Evolutionary conservation across 768 basidiomycete species (phyloP), one percentile per base, ranked within the genome.

Genomic region (Podaxis sp.): DNA sequence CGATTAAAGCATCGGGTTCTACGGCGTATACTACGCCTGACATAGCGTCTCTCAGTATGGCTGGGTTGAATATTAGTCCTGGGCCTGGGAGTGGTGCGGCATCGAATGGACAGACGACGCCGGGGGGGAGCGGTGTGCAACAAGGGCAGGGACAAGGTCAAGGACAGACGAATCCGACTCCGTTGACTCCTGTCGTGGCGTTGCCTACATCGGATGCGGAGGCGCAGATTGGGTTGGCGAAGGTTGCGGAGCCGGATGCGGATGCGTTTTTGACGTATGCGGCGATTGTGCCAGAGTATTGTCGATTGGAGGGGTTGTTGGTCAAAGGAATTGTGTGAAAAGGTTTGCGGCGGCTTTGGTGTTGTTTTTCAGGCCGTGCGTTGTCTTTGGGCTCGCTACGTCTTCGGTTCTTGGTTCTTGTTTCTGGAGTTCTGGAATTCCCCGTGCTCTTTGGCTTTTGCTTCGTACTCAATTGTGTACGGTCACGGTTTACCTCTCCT

Each of bases 251-350:
- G 63, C 85, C 92, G 13, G 93, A 95, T 71, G 76, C 86, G 58
- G 93, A 95, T 73, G 87, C 92, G 60, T 93, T 93, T 74, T 84
- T 92, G 85, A 84, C 88, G 0, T 95, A 95, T 71, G 91, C 92
- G 19, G 85, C 90, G 39, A 89, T 93, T 71, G 88, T 94, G 17
- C 89, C 91, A 28, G 93, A 95, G 75, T 94, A 87, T 72, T 86
- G 84, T 76, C 79, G 93, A 46, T 74, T 95, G 66, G 93, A 95
- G 75, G 82, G 85, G 11, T 88, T 94, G 84, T 74, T 93, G 56
- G 82, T 88, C 67, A 93, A 92, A 69, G 80, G 78, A 26, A 82
- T 82, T 52, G 80, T 83, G 22, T 82, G 68, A 77, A 56, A 38
- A 13, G 15, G n/a, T 44, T 30, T 56, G 53, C 8, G 33, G 33